Evolutionary conservation across 1,284 basidiomycete genomes (phyloP), one percentile per base, ranked within the genome.

Genomic region (Wallemia mellicola): DNA sequence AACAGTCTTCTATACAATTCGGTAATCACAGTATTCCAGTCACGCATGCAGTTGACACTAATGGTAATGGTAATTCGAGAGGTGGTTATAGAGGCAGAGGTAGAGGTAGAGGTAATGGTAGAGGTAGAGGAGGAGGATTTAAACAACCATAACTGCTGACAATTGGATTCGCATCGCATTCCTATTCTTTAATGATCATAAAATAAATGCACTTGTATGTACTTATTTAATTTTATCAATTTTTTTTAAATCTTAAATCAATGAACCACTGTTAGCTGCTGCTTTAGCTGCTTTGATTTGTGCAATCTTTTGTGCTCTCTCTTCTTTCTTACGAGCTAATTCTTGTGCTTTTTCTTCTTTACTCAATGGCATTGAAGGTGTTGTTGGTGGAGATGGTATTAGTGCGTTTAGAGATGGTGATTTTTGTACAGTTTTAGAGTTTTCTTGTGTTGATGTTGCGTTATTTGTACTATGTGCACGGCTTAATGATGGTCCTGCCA

Each of bases 301-400:
- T 3, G 38, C 38, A n/a, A 48, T 48, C 38, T 48, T 48, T n/a
- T 48, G 38, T 22, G 38, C 38, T 48, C 87, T 73, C 68, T 91
- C 87, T 68, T 91, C 87, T 66, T 87, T 82, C 62, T 86, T 73
- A 62, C 83, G 74, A 15, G 82, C 82, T 80, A 91, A 84, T 72
- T 92, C 87, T 26, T 78, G 79, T 0, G 83, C 83, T 69, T 82
- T 88, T 63, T 88, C 86, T 69, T 89, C 87, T 67, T 86, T 89
- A 32, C 77, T 76, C 75, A 87, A 74, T 5, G 64, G 64, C 2
- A 67, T 67, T 59, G 72, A 61, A 61, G 64, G 70, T 3, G 66
- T 54, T 3, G 66, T 54, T 27, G 59, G 19, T 22, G 38, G 38
- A 5, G 38, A 48, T 48, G 38, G 38, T 7, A n/a, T 11, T 3